Evolutionary conservation across 2,329 filamentous ascomycete genomes (phyloP), one percentile per base, ranked within the genome.

Genomic region (Nemania sp.): DNA sequence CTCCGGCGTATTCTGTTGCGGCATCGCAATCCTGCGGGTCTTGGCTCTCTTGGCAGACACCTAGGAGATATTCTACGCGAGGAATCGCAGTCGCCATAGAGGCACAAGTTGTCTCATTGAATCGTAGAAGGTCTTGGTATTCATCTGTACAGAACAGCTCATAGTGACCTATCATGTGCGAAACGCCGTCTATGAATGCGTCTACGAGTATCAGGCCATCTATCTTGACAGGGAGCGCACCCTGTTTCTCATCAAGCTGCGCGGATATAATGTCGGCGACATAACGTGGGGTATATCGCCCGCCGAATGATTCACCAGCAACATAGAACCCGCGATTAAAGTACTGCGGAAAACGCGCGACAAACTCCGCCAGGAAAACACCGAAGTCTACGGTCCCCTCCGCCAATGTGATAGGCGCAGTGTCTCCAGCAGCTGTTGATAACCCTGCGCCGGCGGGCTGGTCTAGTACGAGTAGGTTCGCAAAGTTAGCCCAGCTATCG

Each of bases 361-460:
- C 35, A 24, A 67, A 67, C 43, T 58, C 45, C 2, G 43, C 18
- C 2, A 67, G 29, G 47, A 67, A 67, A 15, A 59, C 35, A 15
- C 35, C 38, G 26, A 67, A 67, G 22, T 67, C 64, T 1, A 54
- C 43, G 26, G 52, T 63, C 10, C 27, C 59, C 20, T 57, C 59
- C 0, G 58, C 53, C 18, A 67, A 26, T n/a, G 64, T 67, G 18
- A 38, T 54, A 1, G 64, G 64, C 29, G 59, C 43, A 1, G 58
- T 20, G 38, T 22, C 15, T 26, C 59, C 59, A 11, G 35, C 26
- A 5, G 59, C 59, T 1, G 53, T 52, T 0, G 64, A 64, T 4
- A 67, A 53, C n/a, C 64, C 64, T 26, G 64, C 26, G 20, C 64
- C 64, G n/a, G 64, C 64, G 45, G 64, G 58, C 24, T 67, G 58